These are phyloP conservation scores for Mitragyna speciosa DNA, from an alignment of 257 asterid genomes.

Conservation along the genomic window DNA sequence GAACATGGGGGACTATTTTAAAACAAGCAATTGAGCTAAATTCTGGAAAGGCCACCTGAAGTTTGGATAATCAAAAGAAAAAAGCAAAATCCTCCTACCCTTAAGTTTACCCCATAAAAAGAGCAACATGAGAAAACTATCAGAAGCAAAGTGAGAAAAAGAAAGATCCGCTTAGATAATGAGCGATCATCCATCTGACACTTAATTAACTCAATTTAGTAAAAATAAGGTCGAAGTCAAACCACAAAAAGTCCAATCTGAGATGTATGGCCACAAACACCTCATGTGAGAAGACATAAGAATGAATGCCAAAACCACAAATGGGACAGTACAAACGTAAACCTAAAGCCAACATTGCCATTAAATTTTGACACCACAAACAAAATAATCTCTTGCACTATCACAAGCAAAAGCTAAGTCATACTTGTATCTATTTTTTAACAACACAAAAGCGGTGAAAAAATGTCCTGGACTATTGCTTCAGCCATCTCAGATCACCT, in stretches of 20 bases:
- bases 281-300: not conserved
- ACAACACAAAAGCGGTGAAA: not conserved
- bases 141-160: not conserved
- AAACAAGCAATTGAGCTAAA: not conserved
- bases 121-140: not conserved
- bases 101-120: not conserved
- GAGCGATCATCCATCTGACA: not conserved
- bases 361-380: not conserved
- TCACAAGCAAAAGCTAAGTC: not conserved
- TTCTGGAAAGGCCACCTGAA: constrained; percentile 4
- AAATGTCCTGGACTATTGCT: not conserved
- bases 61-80: not conserved
- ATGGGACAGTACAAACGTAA: not conserved
- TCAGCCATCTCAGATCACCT: too few species aligned
- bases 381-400: not conserved
- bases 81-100: not conserved
- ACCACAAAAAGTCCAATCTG: not conserved
- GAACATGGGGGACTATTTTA: not conserved
- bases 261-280: not conserved
- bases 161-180: not conserved
- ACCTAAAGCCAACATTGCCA: not conserved
- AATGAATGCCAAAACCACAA: not conserved
- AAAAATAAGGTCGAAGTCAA: not conserved
- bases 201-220: not conserved
- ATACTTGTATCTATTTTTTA: too few species aligned